Base-by-base conservation (phyloP, 768 basidiomycete genomes). In the Crassisporium funariophilum region DNA sequence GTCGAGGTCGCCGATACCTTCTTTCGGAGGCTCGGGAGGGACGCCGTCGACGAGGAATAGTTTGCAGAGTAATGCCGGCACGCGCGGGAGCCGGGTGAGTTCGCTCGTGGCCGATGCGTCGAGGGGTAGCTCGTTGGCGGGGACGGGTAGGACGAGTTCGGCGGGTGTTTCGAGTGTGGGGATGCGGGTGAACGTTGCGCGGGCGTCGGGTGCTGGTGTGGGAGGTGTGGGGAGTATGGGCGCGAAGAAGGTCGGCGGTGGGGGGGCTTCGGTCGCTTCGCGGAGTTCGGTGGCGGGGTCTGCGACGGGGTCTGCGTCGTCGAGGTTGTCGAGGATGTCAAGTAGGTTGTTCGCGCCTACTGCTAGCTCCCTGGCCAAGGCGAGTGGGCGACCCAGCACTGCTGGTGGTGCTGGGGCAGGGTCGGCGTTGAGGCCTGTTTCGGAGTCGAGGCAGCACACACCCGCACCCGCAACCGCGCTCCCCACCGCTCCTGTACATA, bases 361-460 rank as follows among this genome's bases (percentile, higher is more conserved):
- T 1, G 87, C 84, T 1, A 88, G 86, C 55, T 90, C 88, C 1
- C 67, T 89, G 17, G 88, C 88, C 2, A 87, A 82, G 69, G 70
- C 61, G 17, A 68, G 56, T 41, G 55, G 61, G 11, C 45, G 49
- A 15, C 46, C 60, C 5, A 43, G 41, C 15, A 35, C 40, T 34
- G 40, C 44, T 36, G 25, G 41, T 8, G 16, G 31, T n/a, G 22
- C 38, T 13, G 27, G 40, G 1, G 41, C 39, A 7, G 46, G 47
- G 10, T 23, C 46, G 2, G 33, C 25, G 11, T 23, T 51, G 20
- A 53, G 48, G 39, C 16, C 49, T 16, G 54, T 42, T 25, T 17
- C 31, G 12, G 57, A 61, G 41, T 38, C 50, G 21, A 45, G 45
- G 44, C 27, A 17, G 49, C 52, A 47, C 38, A 42, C 46, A 52